Evolutionary conservation across 352 stramenopile species (phyloP).

Genomic region (Plasmopara viticola): DNA sequence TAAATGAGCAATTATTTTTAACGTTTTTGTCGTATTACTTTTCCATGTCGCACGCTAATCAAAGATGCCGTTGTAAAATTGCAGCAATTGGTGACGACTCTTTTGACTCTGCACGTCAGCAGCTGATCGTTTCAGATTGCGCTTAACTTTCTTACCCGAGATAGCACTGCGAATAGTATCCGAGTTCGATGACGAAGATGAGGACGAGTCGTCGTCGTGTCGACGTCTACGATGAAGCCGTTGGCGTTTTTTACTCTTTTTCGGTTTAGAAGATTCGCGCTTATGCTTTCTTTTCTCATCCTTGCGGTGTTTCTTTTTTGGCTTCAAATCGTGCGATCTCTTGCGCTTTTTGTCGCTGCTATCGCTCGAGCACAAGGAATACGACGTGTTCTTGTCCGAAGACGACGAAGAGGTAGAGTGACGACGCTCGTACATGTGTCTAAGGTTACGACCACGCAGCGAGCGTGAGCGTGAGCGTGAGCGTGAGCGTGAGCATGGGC

Average conservation of each 20-base stretch:
- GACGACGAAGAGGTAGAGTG: slow-evolving; percentile 20
- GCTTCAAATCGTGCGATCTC: slow-evolving; percentile 21
- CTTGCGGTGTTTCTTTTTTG: slow-evolving; percentile 35
- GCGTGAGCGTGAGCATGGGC: slow-evolving; percentile 2
- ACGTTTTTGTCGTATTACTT: neutral
- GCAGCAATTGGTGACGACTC: slow-evolving; percentile 70
- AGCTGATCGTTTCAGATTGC: slow-evolving; percentile 54
- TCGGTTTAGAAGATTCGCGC: slow-evolving; percentile 26
- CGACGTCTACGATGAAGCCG: slow-evolving; percentile 19
- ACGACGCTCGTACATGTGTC: slow-evolving; percentile 22
- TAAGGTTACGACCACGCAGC: slow-evolving; percentile 9
- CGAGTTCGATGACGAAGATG: slow-evolving; percentile 45
- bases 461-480: neutral
- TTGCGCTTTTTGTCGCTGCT: slow-evolving; percentile 20
- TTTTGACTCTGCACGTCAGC: slow-evolving; percentile 59
- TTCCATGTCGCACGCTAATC: slow-evolving; percentile 27
- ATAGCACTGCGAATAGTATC: slow-evolving; percentile 74
- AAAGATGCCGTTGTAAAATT: slow-evolving; percentile 87
- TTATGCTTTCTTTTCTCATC: slow-evolving; percentile 32
- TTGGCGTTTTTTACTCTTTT: slow-evolving; percentile 31
- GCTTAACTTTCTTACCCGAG: slow-evolving; percentile 85
- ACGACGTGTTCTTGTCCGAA: slow-evolving; percentile 15
- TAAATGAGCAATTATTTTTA: neutral
- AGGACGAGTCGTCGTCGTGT: slow-evolving; percentile 17
- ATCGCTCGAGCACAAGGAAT: slow-evolving; percentile 18